phyloP scores from a whole-genome alignment of 495 filamentous ascomycete species.

The Neurospora sp. region DNA sequence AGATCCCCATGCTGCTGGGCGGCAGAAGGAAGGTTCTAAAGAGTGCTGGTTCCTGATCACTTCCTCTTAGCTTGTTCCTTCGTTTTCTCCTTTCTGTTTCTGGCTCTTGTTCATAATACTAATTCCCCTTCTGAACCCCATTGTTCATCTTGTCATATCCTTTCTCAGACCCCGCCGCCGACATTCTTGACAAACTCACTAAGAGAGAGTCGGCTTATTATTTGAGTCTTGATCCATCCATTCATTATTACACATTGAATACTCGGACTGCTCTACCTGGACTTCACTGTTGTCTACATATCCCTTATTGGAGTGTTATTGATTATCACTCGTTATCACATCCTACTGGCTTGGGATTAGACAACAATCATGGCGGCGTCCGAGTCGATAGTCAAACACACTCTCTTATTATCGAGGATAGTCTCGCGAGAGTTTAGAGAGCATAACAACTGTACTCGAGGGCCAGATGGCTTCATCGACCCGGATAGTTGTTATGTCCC shows the following conservation, averaged over 20 bases:
- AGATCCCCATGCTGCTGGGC: neutral
- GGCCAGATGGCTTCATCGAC: slow-evolving; percentile 22
- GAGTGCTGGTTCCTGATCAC: neutral
- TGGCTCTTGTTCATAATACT: neutral
- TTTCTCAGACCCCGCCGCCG: neutral
- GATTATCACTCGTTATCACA: neutral
- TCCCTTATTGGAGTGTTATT: neutral
- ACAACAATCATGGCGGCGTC: neutral
- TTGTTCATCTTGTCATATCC: neutral
- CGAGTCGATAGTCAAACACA: neutral
- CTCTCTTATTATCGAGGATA: neutral
- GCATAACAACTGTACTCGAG: neutral
- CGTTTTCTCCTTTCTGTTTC: neutral
- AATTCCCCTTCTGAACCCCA: neutral
- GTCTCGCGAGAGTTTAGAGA: neutral
- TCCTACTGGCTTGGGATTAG: neutral
- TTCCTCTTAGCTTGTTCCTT: neutral
- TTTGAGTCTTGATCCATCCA: neutral
- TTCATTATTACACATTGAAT: neutral
- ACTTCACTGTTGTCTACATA: neutral
- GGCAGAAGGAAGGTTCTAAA: neutral
- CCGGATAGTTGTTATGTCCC: slow-evolving; percentile 27
- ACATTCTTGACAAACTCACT: neutral
- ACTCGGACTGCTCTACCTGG: neutral
- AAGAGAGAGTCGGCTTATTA: neutral